Conservation (phyloP, 169 alveolate species). For the Cytauxzoon felis region DNA sequence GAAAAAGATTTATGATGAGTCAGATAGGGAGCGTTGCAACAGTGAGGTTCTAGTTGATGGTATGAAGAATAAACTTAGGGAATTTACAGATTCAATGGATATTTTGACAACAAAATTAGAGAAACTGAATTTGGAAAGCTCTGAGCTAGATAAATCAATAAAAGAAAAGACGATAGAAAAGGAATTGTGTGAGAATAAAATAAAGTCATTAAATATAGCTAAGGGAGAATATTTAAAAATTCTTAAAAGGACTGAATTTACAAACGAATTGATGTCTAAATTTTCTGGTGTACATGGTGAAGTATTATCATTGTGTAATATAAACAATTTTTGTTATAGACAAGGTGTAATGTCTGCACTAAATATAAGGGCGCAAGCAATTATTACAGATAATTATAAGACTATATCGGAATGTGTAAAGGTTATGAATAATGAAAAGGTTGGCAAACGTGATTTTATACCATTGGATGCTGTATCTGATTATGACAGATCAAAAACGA, state of each 20-base stretch:
- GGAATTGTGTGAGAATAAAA: constrained; percentile 38
- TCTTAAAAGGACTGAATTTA: constrained; percentile 52
- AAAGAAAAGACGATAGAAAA: constrained; percentile 32
- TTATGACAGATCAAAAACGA: constrained; percentile 34
- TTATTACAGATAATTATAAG: constrained; percentile 52
- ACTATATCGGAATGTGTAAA: constrained; percentile 54
- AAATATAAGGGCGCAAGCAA: constrained; percentile 50
- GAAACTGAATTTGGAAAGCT: constrained; percentile 17
- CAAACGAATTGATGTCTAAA: constrained; percentile 37
- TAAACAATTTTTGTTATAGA: constrained; percentile 56
- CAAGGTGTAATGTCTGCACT: constrained; percentile 65
- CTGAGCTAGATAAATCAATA: constrained; percentile 2
- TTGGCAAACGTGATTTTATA: constrained; percentile 61
- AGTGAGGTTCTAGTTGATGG: constrained; percentile 16
- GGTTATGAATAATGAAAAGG: constrained; percentile 47
- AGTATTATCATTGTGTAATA: constrained; percentile 56
- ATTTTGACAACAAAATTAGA: constrained; percentile 24
- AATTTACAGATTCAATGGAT: constrained; percentile 41
- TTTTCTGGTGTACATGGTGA: constrained; percentile 68
- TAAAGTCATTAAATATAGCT: constrained; percentile 52
- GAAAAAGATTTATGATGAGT: no score
- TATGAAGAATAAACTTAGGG: constrained; percentile 27
- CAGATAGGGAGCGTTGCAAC: not conserved
- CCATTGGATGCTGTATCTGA: constrained; percentile 37
- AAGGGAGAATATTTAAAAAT: constrained; percentile 54